phyloP scores from a whole-genome alignment of 176 grass and related monocot species.

The Puccinellia tenuiflora region DNA sequence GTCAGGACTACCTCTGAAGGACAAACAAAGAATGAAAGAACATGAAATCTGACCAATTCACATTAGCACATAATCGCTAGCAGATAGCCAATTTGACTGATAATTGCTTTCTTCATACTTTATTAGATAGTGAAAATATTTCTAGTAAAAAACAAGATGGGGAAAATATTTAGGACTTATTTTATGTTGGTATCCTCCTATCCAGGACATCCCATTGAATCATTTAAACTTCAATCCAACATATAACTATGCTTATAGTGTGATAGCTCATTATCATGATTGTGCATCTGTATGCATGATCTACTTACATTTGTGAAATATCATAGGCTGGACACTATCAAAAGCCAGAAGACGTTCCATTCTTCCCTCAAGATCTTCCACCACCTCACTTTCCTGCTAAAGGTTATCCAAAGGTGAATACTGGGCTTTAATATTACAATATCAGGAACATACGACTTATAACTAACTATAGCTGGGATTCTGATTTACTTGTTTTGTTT shows the following conservation, averaged over 20 bases:
- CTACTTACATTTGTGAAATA: background rate
- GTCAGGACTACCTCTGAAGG: background rate
- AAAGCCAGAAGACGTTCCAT: slow-evolving; percentile 81
- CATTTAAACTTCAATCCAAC: background rate
- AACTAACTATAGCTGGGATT: background rate
- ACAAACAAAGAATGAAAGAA: background rate
- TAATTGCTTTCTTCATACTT: background rate
- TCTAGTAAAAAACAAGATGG: background rate
- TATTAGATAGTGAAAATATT: background rate
- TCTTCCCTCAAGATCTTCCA: slow-evolving; percentile 67
- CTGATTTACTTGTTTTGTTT: background rate
- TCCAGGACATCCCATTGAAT: background rate
- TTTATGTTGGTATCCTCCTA: background rate
- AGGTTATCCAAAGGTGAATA: slow-evolving; percentile 35
- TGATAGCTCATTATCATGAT: background rate
- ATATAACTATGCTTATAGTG: background rate
- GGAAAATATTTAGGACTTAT: background rate
- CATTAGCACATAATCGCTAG: background rate
- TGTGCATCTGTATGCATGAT: background rate
- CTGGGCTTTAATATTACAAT: background rate
- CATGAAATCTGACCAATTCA: background rate
- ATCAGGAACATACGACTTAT: background rate
- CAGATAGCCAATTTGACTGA: background rate
- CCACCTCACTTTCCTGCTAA: slow-evolving; percentile 27
- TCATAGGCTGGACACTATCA: slow-evolving; percentile 68